Base-by-base conservation (phyloP, 106 monocot species). In the Gastrodia elata region DNA sequence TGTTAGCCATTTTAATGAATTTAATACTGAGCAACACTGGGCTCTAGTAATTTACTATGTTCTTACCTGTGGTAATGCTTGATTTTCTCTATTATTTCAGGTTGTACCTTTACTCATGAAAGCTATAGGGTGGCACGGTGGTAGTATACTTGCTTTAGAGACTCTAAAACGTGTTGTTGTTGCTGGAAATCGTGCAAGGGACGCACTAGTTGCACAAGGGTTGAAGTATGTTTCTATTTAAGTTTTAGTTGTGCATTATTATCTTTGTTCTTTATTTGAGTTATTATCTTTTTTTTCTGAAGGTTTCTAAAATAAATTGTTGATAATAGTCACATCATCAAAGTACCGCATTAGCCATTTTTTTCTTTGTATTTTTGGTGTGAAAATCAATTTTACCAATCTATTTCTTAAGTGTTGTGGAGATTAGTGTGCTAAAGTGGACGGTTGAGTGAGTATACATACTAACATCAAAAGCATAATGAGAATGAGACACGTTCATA, bases 101-200 rank as follows among this genome's bases (percentile, higher is more conserved):
- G 98, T 98, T 72, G 98, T 98, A 68, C 98, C 98, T 33, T 87
- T 98, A 84, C 88, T 98, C 39, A 98, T 98, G 98, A 98, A 98
- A 85, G 88, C 98, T 28, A 98, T 98, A 71, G 98, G 98, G 74
- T 98, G 98, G 98, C 93, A 98, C 85, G 98, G 98, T 48, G 98
- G 98, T 8, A 88, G 93, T 71, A 98, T 98, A 61, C 77, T 98
- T 35, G 98, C 98, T 14, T 77, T 98, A 52, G 98, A 98, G 81
- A 98, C 98, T 39, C 82, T 98, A 56, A 98, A 98, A 76, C 98
- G 98, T 75, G 91, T 98, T 83, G 93, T 93, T 75, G 93, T 76
- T 85, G 93, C 98, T 74, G 98, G 98, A 75, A 98, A 98, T 80
- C 86, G 98, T 72, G 98, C 98, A 32, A 84, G 98, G 80, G 98